Conservation (phyloP, 2,329 filamentous ascomycete genomes). For the Paecilomyces niveus region DNA sequence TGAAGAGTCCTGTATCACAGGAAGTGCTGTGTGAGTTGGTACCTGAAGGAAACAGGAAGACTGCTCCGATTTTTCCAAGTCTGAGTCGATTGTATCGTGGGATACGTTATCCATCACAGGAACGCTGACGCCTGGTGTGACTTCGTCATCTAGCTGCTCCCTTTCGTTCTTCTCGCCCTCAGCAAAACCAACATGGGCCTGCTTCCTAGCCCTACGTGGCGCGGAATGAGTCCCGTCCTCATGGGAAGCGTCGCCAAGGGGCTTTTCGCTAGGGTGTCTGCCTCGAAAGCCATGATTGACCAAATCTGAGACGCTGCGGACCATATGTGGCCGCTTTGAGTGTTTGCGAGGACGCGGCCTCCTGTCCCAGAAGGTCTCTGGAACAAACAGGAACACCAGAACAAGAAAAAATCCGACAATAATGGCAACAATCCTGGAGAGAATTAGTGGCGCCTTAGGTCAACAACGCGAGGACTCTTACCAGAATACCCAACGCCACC, state of each 20-base stretch:
- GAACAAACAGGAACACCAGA: constrained; percentile 81
- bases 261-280: constrained; percentile 18
- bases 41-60: constrained; percentile 8
- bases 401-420: constrained; percentile 63
- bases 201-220: constrained; percentile 22
- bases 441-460: constrained; percentile 12
- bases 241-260: constrained; percentile 8
- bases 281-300: constrained; percentile 28
- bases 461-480: constrained; percentile 31
- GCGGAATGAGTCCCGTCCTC: constrained; percentile 6
- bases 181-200: constrained; percentile 53
- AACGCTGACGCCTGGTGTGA: not conserved
- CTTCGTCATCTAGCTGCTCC: constrained; percentile 4
- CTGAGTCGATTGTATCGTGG: not conserved
- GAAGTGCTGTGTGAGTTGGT: constrained; percentile 4
- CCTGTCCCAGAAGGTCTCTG: constrained; percentile 93
- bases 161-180: constrained; percentile 22
- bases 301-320: constrained; percentile 31
- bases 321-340: constrained; percentile 27
- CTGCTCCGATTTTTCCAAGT: constrained; percentile 8
- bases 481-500: constrained; percentile 92
- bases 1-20: constrained; percentile 1
- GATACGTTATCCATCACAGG: not conserved
- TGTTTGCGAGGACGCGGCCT: constrained; percentile 53
- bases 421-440: constrained; percentile 67